Percentiles rank a stretch among this genome's conserved stretches.
These are phyloP conservation scores for Graphilbum ipis-grandicollis DNA, from an alignment of 2,329 filamentous ascomycete genomes.

Conservation along the genomic window DNA sequence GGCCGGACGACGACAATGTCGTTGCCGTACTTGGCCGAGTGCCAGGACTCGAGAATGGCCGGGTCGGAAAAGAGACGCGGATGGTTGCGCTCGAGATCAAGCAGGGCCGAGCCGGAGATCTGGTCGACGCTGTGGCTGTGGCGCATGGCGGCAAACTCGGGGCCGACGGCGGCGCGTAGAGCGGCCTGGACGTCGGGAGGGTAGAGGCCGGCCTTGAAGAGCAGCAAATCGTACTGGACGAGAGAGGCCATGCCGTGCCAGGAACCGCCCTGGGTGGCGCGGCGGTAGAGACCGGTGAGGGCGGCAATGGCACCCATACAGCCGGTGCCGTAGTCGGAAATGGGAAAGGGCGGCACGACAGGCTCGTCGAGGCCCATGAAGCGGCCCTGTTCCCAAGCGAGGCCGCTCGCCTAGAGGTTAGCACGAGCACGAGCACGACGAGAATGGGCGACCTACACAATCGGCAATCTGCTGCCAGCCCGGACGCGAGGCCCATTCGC, in stretches of 20 bases:
- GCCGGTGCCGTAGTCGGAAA: constrained; percentile 52
- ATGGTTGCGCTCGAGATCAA: constrained; percentile 31
- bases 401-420: constrained; percentile 20
- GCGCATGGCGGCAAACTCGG: constrained; percentile 35
- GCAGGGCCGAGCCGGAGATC: constrained; percentile 40
- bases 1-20: constrained; percentile 24
- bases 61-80: constrained; percentile 32
- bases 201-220: constrained; percentile 43
- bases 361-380: constrained; percentile 46
- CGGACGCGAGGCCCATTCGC: constrained; percentile 22
- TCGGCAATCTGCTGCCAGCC: constrained; percentile 34
- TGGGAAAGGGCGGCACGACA: constrained; percentile 47
- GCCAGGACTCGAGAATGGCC: constrained; percentile 31
- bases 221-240: constrained; percentile 50
- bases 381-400: constrained; percentile 43
- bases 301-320: constrained; percentile 55
- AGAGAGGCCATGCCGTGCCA: constrained; percentile 48
- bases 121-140: constrained; percentile 48
- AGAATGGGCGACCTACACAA: constrained; percentile 14
- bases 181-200: constrained; percentile 33
- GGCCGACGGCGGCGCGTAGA: no score
- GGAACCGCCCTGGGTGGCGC: constrained; percentile 45
- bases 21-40: constrained; percentile 21
- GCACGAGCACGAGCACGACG: no score
- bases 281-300: constrained; percentile 42